phyloP scores from a whole-genome alignment of 805 yeast species.

The Kluyveromyces lactis region DNA sequence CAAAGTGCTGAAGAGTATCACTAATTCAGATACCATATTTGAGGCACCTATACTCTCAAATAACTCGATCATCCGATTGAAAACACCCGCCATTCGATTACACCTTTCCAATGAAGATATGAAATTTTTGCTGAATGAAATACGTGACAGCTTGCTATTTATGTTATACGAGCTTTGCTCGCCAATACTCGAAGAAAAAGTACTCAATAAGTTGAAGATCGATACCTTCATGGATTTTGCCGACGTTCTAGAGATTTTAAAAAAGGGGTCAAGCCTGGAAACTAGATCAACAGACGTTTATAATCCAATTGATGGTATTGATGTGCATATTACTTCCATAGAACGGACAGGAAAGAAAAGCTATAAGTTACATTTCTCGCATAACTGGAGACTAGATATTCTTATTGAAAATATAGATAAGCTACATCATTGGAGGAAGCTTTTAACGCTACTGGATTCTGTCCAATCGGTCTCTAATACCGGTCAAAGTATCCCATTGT shows the following conservation, averaged over 20 bases:
- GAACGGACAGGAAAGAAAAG: conserved; percentile 20
- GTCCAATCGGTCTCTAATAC: conserved; percentile 7
- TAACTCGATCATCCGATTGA: conserved; percentile 26
- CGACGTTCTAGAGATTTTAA: conserved; percentile 5
- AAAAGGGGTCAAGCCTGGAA: neutral
- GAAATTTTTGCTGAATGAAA: conserved; percentile 18
- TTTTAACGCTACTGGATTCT: conserved; percentile 13
- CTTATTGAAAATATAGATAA: conserved; percentile 20
- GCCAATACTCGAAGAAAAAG: conserved; percentile 12
- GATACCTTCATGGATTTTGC: conserved; percentile 20
- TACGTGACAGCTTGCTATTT: conserved; percentile 20
- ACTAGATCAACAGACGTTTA: neutral
- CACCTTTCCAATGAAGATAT: conserved; percentile 26
- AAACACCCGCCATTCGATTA: conserved; percentile 22
- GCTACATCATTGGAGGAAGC: conserved; percentile 19
- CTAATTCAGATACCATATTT: conserved; percentile 13
- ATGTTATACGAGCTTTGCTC: conserved; percentile 24
- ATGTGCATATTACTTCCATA: conserved; percentile 16
- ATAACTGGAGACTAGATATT: conserved; percentile 26
- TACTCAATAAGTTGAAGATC: conserved; percentile 18
- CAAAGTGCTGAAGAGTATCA: conserved; percentile 1
- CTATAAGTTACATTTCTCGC: conserved; percentile 20
- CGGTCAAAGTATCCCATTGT: conserved; percentile 1
- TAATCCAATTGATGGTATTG: neutral
- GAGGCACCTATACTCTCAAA: conserved; percentile 29